These are phyloP conservation scores for Barnettozyma wickerhamii DNA, from an alignment of 805 yeast genomes.

Conservation along the genomic window DNA sequence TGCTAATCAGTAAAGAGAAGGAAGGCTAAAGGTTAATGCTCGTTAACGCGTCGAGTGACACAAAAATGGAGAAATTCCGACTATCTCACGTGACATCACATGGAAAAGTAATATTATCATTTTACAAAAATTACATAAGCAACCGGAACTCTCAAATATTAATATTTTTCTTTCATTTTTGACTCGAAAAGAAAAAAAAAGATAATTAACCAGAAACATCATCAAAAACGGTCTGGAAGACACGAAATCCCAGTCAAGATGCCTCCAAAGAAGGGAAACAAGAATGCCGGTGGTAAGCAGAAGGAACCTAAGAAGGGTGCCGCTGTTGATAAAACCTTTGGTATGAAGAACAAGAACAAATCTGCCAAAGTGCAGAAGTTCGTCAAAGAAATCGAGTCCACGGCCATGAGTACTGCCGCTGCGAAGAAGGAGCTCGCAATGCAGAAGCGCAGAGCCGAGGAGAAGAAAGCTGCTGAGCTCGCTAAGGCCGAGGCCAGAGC, in stretches of 20 bases:
- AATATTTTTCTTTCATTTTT: background rate
- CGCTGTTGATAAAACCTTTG: constrained; percentile 88
- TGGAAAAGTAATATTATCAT: background rate
- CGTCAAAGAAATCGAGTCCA: constrained; percentile 60
- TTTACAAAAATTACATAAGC: no score
- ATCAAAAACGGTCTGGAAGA: no score
- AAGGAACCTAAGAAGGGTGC: constrained; percentile 46
- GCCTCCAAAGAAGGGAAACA: constrained; percentile 91
- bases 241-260: constrained; percentile 29
- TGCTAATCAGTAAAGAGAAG: no score
- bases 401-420: constrained; percentile 50
- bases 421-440: constrained; percentile 75
- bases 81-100: background rate
- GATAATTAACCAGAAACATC: no score
- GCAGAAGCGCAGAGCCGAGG: constrained; percentile 59
- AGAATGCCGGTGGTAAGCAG: no score
- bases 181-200: background rate
- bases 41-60: no score
- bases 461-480: constrained; percentile 85
- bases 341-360: constrained; percentile 92
- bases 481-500: constrained; percentile 87
- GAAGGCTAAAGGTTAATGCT: no score
- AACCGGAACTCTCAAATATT: background rate
- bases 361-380: constrained; percentile 82
- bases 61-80: no score